Conservation (phyloP, 495 filamentous ascomycete genomes). For the Penicillium diatomitis region DNA sequence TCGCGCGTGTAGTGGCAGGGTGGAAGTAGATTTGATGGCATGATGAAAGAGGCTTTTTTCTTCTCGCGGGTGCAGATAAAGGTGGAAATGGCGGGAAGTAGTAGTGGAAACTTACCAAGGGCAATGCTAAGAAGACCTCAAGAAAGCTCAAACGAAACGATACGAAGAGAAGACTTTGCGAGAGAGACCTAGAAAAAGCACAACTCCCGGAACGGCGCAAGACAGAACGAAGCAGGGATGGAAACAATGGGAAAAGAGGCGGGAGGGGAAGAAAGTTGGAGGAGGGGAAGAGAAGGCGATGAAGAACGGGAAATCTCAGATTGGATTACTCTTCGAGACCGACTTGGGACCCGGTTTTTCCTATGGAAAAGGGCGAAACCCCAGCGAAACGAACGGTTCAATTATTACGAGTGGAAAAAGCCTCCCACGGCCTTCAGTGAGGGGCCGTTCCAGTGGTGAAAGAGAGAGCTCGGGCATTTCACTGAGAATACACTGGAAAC, state of each 20-base stretch:
- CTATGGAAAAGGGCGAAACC: neutral
- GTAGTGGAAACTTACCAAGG: constrained; percentile 13
- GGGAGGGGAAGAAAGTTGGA: constrained; percentile 19
- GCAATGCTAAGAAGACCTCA: constrained; percentile 11
- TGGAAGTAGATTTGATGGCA: neutral
- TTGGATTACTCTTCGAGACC: constrained; percentile 8
- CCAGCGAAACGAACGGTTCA: neutral
- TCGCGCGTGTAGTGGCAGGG: neutral
- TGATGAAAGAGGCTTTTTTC: constrained; percentile 14
- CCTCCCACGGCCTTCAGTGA: too few species aligned
- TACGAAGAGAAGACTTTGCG: constrained; percentile 9
- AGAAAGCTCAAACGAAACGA: constrained; percentile 20
- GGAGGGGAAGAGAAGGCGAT: constrained; percentile 31
- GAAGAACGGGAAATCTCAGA: constrained; percentile 36
- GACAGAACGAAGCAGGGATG: constrained; percentile 8
- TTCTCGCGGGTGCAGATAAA: neutral
- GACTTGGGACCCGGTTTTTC: neutral
- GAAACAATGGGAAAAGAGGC: constrained; percentile 28
- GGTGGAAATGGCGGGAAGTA: neutral
- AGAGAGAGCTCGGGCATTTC: too few species aligned
- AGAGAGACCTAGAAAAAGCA: constrained; percentile 19
- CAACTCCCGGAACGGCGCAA: constrained; percentile 19
- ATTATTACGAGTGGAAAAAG: too few species aligned
- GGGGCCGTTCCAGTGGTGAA: too few species aligned
- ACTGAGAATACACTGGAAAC: too few species aligned